Evolutionary conservation across 345 rosid genomes (phyloP).

Genomic region (Microcos paniculata): DNA sequence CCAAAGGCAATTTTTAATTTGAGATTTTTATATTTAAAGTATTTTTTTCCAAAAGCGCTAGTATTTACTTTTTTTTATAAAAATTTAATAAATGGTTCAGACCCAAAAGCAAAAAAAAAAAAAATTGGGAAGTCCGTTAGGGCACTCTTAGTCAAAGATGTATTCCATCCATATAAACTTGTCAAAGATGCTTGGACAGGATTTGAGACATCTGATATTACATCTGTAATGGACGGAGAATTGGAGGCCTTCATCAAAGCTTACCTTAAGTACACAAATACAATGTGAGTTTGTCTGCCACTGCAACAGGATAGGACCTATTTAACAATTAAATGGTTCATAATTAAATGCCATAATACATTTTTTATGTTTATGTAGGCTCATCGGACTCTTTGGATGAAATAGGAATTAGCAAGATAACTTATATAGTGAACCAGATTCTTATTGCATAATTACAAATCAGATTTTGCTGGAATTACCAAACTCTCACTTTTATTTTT

Average conservation of each 20-base stretch:
- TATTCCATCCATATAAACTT: slow-evolving; percentile 95
- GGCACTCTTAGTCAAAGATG: too few relatives aligned
- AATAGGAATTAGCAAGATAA: not conserved
- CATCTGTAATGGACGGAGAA: slow-evolving; percentile 96
- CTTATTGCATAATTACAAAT: not conserved
- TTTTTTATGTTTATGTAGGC: not conserved
- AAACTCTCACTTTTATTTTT: too few relatives aligned
- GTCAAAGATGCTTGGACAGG: slow-evolving; percentile 87
- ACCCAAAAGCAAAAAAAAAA: too few relatives aligned
- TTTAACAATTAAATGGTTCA: not conserved
- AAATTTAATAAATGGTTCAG: too few relatives aligned
- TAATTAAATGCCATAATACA: not conserved
- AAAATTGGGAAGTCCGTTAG: too few relatives aligned
- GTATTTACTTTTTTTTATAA: too few relatives aligned
- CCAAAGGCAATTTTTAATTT: too few relatives aligned
- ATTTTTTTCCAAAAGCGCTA: too few relatives aligned
- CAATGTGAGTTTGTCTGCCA: slow-evolving; percentile 38
- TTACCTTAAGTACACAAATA: slow-evolving; percentile 86
- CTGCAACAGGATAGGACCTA: not conserved
- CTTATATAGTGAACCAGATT: too few relatives aligned
- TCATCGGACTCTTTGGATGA: not conserved
- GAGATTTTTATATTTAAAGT: too few relatives aligned
- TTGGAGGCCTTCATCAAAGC: slow-evolving; percentile 83
- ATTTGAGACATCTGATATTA: slow-evolving; percentile 73
- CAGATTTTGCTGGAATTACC: too few relatives aligned